Evolutionary conservation across 192 early-diverging fungal species (phyloP), one percentile per base, ranked within the genome.

Genomic region (Mortierella claussenii): DNA sequence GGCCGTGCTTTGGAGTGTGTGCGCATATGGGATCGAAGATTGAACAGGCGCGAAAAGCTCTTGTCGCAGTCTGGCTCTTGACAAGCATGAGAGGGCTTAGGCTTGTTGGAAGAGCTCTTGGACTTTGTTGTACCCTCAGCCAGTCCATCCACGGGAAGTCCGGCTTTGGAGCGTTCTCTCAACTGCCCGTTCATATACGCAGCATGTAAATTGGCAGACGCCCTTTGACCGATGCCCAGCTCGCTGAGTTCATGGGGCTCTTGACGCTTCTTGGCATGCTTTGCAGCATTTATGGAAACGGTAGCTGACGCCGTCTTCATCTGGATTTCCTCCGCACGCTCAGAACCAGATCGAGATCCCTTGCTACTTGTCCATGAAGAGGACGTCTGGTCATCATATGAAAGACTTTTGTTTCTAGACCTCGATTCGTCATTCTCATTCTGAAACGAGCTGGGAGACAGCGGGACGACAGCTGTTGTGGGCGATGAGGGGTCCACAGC

Each of bases 21-120:
- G 31, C 87, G 81, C 69, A 89, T 83, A 54, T 97, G 94, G 30
- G 87, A 89, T 58, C 90, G 88, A 32, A 97, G 84, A 76, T 96
- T 97, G 78, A 93, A 97, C 30, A 86, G 83, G 23, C 94, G 86
- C 3, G 92, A 91, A 68, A 97, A 97, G 17, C 83, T 84, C 78
- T 92, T 94, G 64, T 85, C 81, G 71, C 95, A 97, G 17, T 85
- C 87, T 0, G 91, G 90, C 34, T 88, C 87, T 12, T 82, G 83
- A 62, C 88, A 92, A 7, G 81, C 69, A 65, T 82, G 73, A 3
- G 56, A 60, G 5, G 73, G 73, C 37, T 76, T 76, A 32, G 64
- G 56, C 46, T 76, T 76, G 34, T 15, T 51, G 43, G 44, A 24
- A 6, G 54, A 3, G 4, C 26, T 60, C 64, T 76, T 76, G 44